A percentile compares a stretch with the other conserved stretches of the same genome.
phyloP scores from a whole-genome alignment of 768 basidiomycete genomes.

The Lactifluus volemus region DNA sequence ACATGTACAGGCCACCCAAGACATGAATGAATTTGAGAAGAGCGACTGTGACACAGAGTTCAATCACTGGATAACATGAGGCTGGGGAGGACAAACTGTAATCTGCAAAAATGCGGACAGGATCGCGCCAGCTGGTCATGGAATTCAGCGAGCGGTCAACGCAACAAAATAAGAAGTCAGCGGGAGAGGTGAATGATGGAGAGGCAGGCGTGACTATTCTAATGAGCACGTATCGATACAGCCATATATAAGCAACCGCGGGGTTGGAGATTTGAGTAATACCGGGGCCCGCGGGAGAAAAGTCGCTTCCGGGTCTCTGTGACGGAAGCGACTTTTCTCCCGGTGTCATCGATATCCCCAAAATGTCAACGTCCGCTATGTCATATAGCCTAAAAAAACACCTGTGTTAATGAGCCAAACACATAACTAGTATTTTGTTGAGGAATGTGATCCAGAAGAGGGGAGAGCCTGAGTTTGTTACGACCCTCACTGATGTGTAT shows the following conservation, averaged over 20 bases:
- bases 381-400: background rate
- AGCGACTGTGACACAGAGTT: background rate
- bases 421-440: background rate
- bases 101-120: background rate
- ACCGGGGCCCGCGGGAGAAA: background rate
- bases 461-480: background rate
- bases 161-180: background rate
- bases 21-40: conserved; percentile 1
- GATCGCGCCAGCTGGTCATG: conserved; percentile 3
- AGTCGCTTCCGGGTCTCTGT: background rate
- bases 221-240: background rate
- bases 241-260: background rate
- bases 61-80: background rate
- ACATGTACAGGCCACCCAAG: conserved; percentile 12
- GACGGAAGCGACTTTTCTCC: too few relatives aligned
- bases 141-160: background rate
- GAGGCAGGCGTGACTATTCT: background rate
- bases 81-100: background rate
- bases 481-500: background rate
- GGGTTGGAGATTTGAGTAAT: background rate
- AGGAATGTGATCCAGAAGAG: background rate
- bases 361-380: background rate
- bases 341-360: background rate
- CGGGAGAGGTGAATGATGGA: too few relatives aligned
- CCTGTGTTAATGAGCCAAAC: background rate